Evolutionary conservation across 2,329 filamentous ascomycete species (phyloP), one percentile per base, ranked within the genome.

Genomic region (Talaromyces sp.): DNA sequence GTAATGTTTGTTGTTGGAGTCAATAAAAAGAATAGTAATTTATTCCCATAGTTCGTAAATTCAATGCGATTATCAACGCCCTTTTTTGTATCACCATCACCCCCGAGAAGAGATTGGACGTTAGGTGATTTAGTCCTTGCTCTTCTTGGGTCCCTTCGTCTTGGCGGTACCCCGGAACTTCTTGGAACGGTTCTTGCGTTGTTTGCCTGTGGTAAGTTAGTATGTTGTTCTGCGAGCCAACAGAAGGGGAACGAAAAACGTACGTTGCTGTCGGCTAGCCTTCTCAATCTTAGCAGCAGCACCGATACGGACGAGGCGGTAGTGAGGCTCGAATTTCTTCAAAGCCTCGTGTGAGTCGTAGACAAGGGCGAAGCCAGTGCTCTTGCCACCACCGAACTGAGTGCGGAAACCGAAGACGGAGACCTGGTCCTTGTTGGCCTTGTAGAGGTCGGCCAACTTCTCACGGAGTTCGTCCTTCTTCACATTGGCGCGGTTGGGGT

Each of bases 161-260:
- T 99, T 99, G 75, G 91, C 93, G 73, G 91, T 96, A 78, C 94
- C 94, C 72, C 94, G 89, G 80, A 97, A 89, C 77, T 93, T 94
- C 91, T 99, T 97, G 82, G 89, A 87, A 80, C 93, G 87, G 90
- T 99, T 99, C 91, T 99, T 99, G 84, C 94, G 89, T 84, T 97
- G 94, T 86, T 99, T 99, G 88, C 93, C 93, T 97, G 81, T 83
- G 60, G 41, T 53, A 51, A 50, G 57, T 37, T 35, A 53, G 45
- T 43, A 40, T 8, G 35, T 28, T 36, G 22, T 19, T 41, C 11
- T 53, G 25, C 11, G 13, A 19, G 2, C 7, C 28, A 0, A 17
- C 9, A 56, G 21, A 45, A 53, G 11, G 33, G 25, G 3, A 40
- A 53, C 40, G 56, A 60, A 62, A 41, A 70, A 95, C 93, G 76